Conservation (phyloP, 305 asterid species). For the Fraxinus albicans region DNA sequence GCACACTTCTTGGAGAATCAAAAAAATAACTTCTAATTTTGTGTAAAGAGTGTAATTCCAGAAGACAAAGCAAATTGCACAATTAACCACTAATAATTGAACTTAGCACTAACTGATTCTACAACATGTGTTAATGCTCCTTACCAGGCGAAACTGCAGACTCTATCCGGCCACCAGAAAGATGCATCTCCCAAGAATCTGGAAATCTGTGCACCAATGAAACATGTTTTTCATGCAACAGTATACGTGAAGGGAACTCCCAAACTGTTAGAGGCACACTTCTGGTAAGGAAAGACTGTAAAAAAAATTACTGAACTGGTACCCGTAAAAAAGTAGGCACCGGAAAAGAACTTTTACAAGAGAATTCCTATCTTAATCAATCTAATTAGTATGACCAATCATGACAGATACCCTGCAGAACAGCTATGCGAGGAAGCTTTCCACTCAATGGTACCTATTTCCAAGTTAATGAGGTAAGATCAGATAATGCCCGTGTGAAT, state of each 20-base stretch:
- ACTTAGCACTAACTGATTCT: slow-evolving; percentile 17
- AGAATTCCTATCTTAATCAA: neutral
- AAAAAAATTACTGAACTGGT: neutral
- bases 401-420: slow-evolving; percentile 91
- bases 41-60: neutral
- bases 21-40: slow-evolving; percentile 10
- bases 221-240: slow-evolving; percentile 85
- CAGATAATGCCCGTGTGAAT: neutral
- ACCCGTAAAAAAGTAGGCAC: slow-evolving; percentile 1
- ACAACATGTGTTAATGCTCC: slow-evolving; percentile 24
- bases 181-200: slow-evolving; percentile 65
- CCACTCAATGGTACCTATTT: slow-evolving; percentile 96
- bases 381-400: slow-evolving; percentile 28
- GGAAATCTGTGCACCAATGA: slow-evolving; percentile 68
- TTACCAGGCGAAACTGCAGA: slow-evolving; percentile 81
- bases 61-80: slow-evolving; percentile 4
- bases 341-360: neutral
- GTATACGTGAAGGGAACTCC: slow-evolving; percentile 80
- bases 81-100: slow-evolving; percentile 8
- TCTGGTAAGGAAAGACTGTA: slow-evolving; percentile 55
- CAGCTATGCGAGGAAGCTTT: slow-evolving; percentile 99
- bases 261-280: slow-evolving; percentile 96
- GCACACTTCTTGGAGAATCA: slow-evolving; percentile 1
- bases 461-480: slow-evolving; percentile 90
- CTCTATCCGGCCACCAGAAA: slow-evolving; percentile 82